phyloP scores from a whole-genome alignment of 179 eudicot genomes.

The Beta macrorhiza region DNA sequence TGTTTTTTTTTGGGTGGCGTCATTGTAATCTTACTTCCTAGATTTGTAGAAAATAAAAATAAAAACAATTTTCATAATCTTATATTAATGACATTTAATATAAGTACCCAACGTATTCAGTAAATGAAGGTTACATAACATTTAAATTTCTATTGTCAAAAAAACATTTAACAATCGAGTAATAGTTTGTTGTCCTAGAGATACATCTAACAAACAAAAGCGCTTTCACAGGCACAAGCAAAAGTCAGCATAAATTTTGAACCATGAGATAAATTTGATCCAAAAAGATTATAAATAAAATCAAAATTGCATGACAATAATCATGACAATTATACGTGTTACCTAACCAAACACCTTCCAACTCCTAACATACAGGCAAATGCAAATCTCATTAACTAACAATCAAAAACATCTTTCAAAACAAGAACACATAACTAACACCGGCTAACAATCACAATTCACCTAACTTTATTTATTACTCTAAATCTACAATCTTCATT shows the following conservation, averaged over 20 bases:
- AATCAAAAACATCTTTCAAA: background rate
- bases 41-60: too few relatives aligned
- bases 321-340: slow-evolving; percentile 18
- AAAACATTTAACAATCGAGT: too few relatives aligned
- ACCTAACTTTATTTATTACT: background rate
- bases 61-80: too few relatives aligned
- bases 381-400: slow-evolving; percentile 29
- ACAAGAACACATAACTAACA: background rate
- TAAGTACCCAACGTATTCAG: too few relatives aligned
- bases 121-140: too few relatives aligned
- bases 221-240: background rate
- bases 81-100: too few relatives aligned
- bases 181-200: too few relatives aligned
- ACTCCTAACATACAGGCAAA: slow-evolving; percentile 27
- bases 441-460: background rate
- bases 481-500: background rate
- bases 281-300: background rate
- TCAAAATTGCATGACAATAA: background rate
- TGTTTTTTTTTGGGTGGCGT: too few relatives aligned
- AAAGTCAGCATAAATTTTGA: background rate
- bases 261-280: background rate
- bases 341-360: slow-evolving; percentile 23
- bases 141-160: too few relatives aligned
- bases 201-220: background rate
- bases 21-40: too few relatives aligned